Conservation (phyloP, 2,329 filamentous ascomycete genomes). For the Pseudocercospora fuligena region DNA sequence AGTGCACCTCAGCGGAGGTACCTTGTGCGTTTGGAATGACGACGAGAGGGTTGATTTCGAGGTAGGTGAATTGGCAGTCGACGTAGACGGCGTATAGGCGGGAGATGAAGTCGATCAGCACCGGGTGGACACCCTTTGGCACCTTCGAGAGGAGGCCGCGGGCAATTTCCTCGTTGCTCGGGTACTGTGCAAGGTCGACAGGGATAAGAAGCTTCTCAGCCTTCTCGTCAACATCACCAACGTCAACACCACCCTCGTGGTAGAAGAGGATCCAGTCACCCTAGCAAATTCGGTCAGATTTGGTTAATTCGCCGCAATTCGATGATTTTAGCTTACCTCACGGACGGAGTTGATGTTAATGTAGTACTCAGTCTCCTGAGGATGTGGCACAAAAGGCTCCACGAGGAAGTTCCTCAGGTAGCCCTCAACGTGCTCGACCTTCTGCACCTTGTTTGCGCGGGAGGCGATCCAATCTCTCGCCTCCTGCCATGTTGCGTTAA, state of each 20-base stretch:
- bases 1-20: slow-evolving; percentile 93
- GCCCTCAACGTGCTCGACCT: slow-evolving; percentile 90
- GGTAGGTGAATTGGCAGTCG: slow-evolving; percentile 99
- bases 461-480: slow-evolving; percentile 92
- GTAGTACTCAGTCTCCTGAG: slow-evolving; percentile 96
- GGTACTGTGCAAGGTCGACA: slow-evolving; percentile 91
- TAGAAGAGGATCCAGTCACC: slow-evolving; percentile 99
- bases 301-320: neutral
- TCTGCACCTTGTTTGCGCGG: slow-evolving; percentile 86
- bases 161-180: slow-evolving; percentile 94
- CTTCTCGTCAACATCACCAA: slow-evolving; percentile 98
- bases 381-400: slow-evolving; percentile 97
- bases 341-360: slow-evolving; percentile 99
- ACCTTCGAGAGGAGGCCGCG: slow-evolving; percentile 86
- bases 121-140: slow-evolving; percentile 93
- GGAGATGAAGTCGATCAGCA: slow-evolving; percentile 98
- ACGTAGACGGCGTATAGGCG: slow-evolving; percentile 98
- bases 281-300: slow-evolving; percentile 57
- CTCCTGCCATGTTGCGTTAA: slow-evolving; percentile 98
- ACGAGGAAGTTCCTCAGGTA: slow-evolving; percentile 94
- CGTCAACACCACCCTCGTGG: slow-evolving; percentile 98
- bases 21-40: slow-evolving; percentile 92
- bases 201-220: slow-evolving; percentile 98
- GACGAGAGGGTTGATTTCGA: slow-evolving; percentile 99
- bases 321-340: slow-evolving; percentile 73